Conservation (phyloP, 306 rosid species). For the Clitoria ternatea region DNA sequence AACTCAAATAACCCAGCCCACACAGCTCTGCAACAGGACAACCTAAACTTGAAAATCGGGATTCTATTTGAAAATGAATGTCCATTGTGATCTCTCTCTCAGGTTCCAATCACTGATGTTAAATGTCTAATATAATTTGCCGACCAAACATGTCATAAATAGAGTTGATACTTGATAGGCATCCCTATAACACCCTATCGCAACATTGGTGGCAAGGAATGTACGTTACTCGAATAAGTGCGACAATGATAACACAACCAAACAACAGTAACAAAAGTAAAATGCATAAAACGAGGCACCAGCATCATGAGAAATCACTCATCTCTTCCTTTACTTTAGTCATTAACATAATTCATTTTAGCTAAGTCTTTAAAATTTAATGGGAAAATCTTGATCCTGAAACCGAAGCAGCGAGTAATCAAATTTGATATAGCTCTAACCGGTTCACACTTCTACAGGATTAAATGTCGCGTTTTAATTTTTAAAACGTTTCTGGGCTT, state of each 20-base stretch:
- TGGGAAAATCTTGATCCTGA: not conserved
- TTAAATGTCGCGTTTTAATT: not conserved
- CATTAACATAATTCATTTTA: not conserved
- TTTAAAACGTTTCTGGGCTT: not conserved
- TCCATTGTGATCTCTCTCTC: slow-evolving; percentile 16
- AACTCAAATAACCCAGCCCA: slow-evolving; percentile 2
- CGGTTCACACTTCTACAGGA: not conserved
- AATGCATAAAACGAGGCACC: not conserved
- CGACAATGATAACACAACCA: slow-evolving; percentile 11
- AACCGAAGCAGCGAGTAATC: not conserved
- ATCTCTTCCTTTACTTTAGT: not conserved
- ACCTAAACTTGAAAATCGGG: slow-evolving; percentile 14
- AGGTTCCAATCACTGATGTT: not conserved
- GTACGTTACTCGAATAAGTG: not conserved
- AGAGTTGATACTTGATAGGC: slow-evolving; percentile 19
- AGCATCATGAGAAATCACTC: not conserved
- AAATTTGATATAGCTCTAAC: not conserved
- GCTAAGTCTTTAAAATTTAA: not conserved
- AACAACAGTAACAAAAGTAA: not conserved
- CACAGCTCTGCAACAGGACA: not conserved
- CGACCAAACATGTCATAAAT: not conserved
- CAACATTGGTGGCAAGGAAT: not conserved
- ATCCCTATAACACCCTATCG: not conserved
- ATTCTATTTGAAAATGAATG: not conserved
- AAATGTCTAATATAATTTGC: slow-evolving; percentile 9